These are phyloP conservation scores for Solanum pennellii DNA, from an alignment of 257 asterid species.

Conservation along the genomic window DNA sequence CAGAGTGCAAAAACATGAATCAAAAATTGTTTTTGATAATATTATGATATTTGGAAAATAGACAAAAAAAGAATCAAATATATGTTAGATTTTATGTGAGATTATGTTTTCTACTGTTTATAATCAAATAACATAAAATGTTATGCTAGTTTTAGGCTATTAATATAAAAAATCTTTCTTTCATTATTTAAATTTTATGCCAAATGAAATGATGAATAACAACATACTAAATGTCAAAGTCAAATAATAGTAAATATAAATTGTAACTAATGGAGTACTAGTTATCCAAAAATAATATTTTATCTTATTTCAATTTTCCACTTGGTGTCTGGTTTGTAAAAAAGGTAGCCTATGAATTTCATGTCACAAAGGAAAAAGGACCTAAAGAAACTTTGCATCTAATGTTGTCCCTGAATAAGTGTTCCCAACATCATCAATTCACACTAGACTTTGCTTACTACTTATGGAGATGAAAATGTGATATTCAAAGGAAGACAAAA, in stretches of 20 bases:
- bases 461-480: not conserved
- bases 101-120: not conserved
- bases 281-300: not conserved
- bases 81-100: not conserved
- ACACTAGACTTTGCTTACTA: not conserved
- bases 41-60: no score
- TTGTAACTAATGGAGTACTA: not conserved
- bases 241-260: not conserved
- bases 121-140: not conserved
- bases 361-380: not conserved
- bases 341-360: not conserved
- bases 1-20: not conserved
- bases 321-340: not conserved
- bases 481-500: not conserved
- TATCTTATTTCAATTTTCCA: accelerated
- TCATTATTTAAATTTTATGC: no score
- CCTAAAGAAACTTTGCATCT: not conserved
- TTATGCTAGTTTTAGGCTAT: not conserved
- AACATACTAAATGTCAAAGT: not conserved
- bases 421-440: not conserved
- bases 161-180: no score
- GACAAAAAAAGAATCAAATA: not conserved
- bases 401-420: not conserved
- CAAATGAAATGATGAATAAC: no score
- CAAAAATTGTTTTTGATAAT: not conserved